A percentile compares a stretch with the other conserved stretches of the same genome.
Conservation (phyloP, 257 asterid genomes). For the Forsythia suspensa region DNA sequence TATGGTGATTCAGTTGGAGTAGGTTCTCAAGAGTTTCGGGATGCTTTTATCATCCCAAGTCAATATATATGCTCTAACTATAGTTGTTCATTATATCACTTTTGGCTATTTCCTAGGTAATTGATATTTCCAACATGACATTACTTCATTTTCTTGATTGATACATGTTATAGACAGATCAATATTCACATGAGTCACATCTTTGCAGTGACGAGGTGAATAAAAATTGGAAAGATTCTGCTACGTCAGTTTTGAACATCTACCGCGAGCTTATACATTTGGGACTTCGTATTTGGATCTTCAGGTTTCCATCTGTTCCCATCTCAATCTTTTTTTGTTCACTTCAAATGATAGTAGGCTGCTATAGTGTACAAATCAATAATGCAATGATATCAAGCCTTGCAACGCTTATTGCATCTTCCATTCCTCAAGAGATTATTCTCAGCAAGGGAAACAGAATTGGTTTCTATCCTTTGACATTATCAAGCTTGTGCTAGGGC, state of each 20-base stretch:
- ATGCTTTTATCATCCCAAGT: no score
- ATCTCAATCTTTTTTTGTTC: slow-evolving; percentile 8
- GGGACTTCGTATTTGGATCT: slow-evolving; percentile 88
- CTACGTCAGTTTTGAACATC: slow-evolving; percentile 65
- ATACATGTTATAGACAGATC: slow-evolving; percentile 1
- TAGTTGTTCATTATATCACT: neutral
- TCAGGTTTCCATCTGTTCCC: slow-evolving; percentile 60
- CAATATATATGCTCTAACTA: no score
- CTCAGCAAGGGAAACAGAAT: no score
- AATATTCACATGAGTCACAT: slow-evolving; percentile 1
- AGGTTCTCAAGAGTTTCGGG: no score
- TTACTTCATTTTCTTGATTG: slow-evolving; percentile 4
- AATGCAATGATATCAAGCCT: no score
- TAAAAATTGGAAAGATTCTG: slow-evolving; percentile 74
- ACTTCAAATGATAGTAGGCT: no score
- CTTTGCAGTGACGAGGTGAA: slow-evolving; percentile 54
- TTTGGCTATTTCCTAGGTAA: neutral
- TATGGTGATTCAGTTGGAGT: no score
- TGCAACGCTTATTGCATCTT: no score
- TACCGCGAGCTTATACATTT: slow-evolving; percentile 68
- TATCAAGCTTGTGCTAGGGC: no score
- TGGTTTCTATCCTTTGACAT: no score
- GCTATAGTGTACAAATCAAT: no score
- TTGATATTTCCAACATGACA: neutral
- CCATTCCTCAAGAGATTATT: no score